Percentiles rank a stretch among this genome's conserved stretches.
Conservation (phyloP, 2,329 filamentous ascomycete genomes). For the Zymoseptoria tritici region DNA sequence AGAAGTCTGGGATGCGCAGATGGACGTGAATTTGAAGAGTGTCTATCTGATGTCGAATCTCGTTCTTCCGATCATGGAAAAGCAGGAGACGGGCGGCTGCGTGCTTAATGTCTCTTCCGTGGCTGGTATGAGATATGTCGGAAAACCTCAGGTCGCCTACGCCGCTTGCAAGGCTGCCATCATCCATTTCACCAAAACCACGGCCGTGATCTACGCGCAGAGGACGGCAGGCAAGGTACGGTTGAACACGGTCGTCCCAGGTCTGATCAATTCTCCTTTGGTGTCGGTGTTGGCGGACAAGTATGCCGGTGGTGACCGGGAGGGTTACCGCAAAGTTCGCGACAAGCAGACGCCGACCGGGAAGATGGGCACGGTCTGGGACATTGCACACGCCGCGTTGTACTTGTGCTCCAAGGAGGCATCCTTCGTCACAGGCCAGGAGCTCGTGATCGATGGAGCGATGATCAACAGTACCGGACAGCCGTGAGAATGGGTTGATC, state of each 20-base stretch:
- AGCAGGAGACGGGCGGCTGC: constrained; percentile 36
- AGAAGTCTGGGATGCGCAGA: constrained; percentile 46
- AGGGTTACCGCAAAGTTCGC: constrained; percentile 45
- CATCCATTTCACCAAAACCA: constrained; percentile 67
- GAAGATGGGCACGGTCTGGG: constrained; percentile 52
- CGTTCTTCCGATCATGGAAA: constrained; percentile 49
- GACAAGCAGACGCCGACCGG: constrained; percentile 53
- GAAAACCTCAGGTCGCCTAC: constrained; percentile 49
- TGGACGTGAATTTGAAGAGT: constrained; percentile 50
- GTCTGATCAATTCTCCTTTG: constrained; percentile 50
- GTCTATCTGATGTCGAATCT: constrained; percentile 48
- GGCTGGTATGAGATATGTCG: constrained; percentile 46
- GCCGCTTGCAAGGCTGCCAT: constrained; percentile 71
- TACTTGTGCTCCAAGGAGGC: constrained; percentile 54
- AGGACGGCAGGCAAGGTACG: constrained; percentile 36
- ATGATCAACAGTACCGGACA: constrained; percentile 17
- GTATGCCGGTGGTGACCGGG: constrained; percentile 40
- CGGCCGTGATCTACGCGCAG: constrained; percentile 54
- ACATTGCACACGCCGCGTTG: constrained; percentile 50
- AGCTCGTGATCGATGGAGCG: constrained; percentile 34
- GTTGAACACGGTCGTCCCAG: constrained; percentile 50
- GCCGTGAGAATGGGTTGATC: constrained; percentile 1
- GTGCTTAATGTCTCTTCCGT: constrained; percentile 38
- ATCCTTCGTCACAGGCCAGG: constrained; percentile 53
- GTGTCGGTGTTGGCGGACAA: constrained; percentile 40